These are phyloP conservation scores for Aureobasidium sp. DNA, from an alignment of 2,329 filamentous ascomycete species.

Conservation along the genomic window DNA sequence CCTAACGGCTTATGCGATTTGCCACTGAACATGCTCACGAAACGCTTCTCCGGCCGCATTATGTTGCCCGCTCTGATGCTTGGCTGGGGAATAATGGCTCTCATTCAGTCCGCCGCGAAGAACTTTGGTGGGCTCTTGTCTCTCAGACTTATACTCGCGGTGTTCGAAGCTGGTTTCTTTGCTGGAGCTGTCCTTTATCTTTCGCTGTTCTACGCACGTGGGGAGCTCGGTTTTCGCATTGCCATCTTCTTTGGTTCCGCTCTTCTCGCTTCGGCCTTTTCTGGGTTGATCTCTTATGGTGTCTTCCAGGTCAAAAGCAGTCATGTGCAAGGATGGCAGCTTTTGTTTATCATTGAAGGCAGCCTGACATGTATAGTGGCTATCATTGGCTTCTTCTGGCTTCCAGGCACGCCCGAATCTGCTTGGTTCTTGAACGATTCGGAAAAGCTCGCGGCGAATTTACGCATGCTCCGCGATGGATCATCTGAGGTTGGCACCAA, in stretches of 20 bases:
- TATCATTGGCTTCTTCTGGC: slow-evolving; percentile 25
- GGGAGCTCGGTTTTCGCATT: slow-evolving; percentile 35
- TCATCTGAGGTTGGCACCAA: slow-evolving; percentile 29
- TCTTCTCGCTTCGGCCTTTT: slow-evolving; percentile 32
- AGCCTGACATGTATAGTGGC: slow-evolving; percentile 26
- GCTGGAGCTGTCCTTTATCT: slow-evolving; percentile 46
- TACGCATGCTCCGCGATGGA: slow-evolving; percentile 38
- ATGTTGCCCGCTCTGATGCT: slow-evolving; percentile 38
- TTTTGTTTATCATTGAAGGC: slow-evolving; percentile 37
- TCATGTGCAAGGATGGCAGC: slow-evolving; percentile 39
- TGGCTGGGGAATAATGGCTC: slow-evolving; percentile 40
- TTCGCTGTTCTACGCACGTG: slow-evolving; percentile 39
- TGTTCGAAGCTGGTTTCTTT: slow-evolving; percentile 47
- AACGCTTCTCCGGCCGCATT: slow-evolving; percentile 36
- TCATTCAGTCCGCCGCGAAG: slow-evolving; percentile 40
- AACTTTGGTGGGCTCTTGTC: slow-evolving; percentile 42
- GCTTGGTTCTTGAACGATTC: slow-evolving; percentile 32
- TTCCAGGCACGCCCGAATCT: slow-evolving; percentile 24
- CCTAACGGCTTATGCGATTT: slow-evolving; percentile 43
- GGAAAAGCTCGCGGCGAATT: slow-evolving; percentile 32
- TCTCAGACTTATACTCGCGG: slow-evolving; percentile 41
- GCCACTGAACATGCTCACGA: slow-evolving; percentile 41
- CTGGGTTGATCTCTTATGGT: slow-evolving; percentile 32
- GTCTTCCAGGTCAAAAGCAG: slow-evolving; percentile 41
- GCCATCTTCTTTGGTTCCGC: slow-evolving; percentile 38